Conservation (phyloP, 2,329 filamentous ascomycete species). For the Chrysoporthe puriensis region DNA sequence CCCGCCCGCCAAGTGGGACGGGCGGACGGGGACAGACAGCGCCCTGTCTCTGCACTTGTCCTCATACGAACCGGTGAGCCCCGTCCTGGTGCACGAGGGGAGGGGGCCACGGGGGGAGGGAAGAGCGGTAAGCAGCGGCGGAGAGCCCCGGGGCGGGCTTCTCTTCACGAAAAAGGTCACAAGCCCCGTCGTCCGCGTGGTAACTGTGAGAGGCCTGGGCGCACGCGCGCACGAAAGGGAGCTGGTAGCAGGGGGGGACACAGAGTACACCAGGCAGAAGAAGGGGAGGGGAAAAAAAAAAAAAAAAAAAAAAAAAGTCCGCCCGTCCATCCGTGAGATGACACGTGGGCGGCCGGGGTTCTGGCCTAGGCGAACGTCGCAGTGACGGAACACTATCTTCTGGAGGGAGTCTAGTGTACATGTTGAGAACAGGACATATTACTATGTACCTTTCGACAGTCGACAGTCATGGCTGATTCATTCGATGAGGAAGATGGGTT, state of each 20-base stretch:
- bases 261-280: background rate
- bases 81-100: conserved; percentile 9
- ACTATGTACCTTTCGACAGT: too few relatives aligned
- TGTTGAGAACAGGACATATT: background rate
- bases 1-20: conserved; percentile 8
- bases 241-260: background rate
- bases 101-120: background rate
- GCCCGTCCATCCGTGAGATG: conserved; percentile 20
- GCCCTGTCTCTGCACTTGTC: background rate
- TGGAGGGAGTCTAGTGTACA: too few relatives aligned
- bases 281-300: too few relatives aligned
- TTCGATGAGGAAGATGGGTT: too few relatives aligned
- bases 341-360: conserved; percentile 27
- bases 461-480: too few relatives aligned
- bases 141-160: background rate
- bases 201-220: background rate
- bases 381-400: background rate
- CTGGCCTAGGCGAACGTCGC: background rate
- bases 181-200: background rate
- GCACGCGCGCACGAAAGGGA: background rate
- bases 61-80: conserved; percentile 1
- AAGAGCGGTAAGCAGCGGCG: conserved; percentile 12
- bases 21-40: background rate
- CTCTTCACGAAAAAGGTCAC: background rate
- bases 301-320: background rate